Conservation (phyloP, 2,329 filamentous ascomycete species). For the Coleophoma eucalyptorum region DNA sequence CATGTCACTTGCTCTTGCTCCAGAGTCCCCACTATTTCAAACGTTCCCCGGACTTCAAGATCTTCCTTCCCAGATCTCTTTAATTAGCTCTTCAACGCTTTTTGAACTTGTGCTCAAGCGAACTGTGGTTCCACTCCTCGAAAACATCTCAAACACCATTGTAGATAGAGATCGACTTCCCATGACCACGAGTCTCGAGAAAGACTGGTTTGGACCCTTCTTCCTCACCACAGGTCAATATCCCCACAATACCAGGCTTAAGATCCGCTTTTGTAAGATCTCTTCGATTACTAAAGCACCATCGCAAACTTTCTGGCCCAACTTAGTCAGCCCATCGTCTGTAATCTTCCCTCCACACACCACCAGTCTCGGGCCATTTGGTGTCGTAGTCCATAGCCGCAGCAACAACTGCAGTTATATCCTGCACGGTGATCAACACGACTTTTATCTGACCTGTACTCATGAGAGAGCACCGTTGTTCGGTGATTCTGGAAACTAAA, state of each 20-base stretch:
- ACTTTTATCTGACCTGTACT: conserved; percentile 18
- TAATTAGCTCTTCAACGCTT: too few species aligned
- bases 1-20: too few species aligned
- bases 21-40: background rate
- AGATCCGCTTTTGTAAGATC: conserved; percentile 26
- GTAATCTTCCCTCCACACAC: conserved; percentile 31
- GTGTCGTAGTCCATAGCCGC: conserved; percentile 34
- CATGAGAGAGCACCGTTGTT: conserved; percentile 19
- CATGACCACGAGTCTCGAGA: conserved; percentile 15
- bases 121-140: conserved; percentile 30
- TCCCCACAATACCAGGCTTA: conserved; percentile 13
- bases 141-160: conserved; percentile 19
- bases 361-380: conserved; percentile 36
- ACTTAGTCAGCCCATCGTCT: conserved; percentile 23
- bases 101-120: conserved; percentile 31
- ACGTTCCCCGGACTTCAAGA: background rate
- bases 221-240: background rate
- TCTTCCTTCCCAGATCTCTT: background rate
- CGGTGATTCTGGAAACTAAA: background rate
- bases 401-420: conserved; percentile 31
- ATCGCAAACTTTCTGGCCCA: conserved; percentile 30
- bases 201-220: conserved; percentile 18
- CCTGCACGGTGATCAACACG: conserved; percentile 29
- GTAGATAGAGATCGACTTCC: conserved; percentile 17
- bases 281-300: conserved; percentile 26